These are phyloP conservation scores for Boletus sp. DNA, from an alignment of 768 basidiomycete genomes.

Conservation along the genomic window DNA sequence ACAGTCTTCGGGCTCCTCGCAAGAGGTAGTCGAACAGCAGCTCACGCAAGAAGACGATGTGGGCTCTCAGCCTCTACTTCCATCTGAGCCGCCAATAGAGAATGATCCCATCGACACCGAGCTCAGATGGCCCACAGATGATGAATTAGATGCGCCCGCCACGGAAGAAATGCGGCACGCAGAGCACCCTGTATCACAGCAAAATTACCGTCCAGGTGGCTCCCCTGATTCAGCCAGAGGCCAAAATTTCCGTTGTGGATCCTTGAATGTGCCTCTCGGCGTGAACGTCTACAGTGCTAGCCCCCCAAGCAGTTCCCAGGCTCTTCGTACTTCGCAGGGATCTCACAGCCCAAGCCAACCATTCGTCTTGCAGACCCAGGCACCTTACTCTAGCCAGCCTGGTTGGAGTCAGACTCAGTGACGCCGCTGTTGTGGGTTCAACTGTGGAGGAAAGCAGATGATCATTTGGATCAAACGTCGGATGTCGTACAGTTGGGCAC, in stretches of 20 bases:
- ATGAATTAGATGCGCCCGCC: slow-evolving; percentile 7
- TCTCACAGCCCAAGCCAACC: slow-evolving; percentile 31
- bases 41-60: slow-evolving; percentile 40
- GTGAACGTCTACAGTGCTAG: not conserved
- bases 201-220: not conserved
- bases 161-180: not conserved
- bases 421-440: not conserved
- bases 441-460: not conserved
- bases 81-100: slow-evolving; percentile 1
- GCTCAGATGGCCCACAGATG: slow-evolving; percentile 29
- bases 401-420: slow-evolving; percentile 31
- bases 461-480: not conserved
- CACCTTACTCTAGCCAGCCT: slow-evolving; percentile 48
- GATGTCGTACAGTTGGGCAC: not conserved
- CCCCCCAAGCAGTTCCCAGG: not conserved
- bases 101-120: slow-evolving; percentile 14
- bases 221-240: slow-evolving; percentile 11
- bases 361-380: slow-evolving; percentile 46
- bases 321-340: slow-evolving; percentile 8
- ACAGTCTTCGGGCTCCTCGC: slow-evolving; percentile 35
- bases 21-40: slow-evolving; percentile 45
- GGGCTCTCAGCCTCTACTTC: slow-evolving; percentile 2
- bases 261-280: slow-evolving; percentile 17
- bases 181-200: not conserved
- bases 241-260: slow-evolving; percentile 18